Percentiles rank a stretch among this genome's conserved stretches.
Evolutionary conservation across 2,329 filamentous ascomycete genomes (phyloP).

Genomic region (Thielaviopsis musarum): DNA sequence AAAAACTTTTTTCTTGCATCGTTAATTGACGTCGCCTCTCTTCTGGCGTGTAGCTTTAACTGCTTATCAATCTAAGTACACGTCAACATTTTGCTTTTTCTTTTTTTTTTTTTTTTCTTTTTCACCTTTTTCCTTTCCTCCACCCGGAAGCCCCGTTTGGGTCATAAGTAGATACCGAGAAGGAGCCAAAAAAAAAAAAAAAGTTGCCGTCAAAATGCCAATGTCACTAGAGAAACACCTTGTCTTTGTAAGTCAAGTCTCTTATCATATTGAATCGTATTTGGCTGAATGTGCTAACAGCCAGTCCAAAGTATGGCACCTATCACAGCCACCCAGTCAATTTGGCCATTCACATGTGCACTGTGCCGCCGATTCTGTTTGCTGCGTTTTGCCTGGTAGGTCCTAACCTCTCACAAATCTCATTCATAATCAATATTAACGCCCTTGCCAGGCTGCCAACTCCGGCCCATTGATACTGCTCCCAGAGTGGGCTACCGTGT

Average conservation of each 20-base stretch:
- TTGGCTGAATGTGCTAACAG: neutral
- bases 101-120: neutral
- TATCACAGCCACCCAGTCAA: constrained; percentile 71
- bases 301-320: constrained; percentile 50
- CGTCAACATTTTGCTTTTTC: neutral
- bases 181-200: neutral
- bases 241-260: constrained; percentile 47
- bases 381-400: constrained; percentile 54
- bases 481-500: constrained; percentile 49
- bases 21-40: neutral
- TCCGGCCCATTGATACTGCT: constrained; percentile 45
- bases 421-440: neutral
- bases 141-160: neutral
- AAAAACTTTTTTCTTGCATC: neutral
- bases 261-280: neutral
- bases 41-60: neutral
- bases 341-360: constrained; percentile 61
- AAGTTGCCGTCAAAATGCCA: constrained; percentile 30
- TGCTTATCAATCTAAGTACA: neutral
- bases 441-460: constrained; percentile 36
- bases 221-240: constrained; percentile 71
- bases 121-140: too few relatives aligned
- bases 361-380: constrained; percentile 59
- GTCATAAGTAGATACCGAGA: neutral
- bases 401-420: neutral